Conservation (phyloP, 148 eudicot genomes). For the Rhododendron ferrugineum region DNA sequence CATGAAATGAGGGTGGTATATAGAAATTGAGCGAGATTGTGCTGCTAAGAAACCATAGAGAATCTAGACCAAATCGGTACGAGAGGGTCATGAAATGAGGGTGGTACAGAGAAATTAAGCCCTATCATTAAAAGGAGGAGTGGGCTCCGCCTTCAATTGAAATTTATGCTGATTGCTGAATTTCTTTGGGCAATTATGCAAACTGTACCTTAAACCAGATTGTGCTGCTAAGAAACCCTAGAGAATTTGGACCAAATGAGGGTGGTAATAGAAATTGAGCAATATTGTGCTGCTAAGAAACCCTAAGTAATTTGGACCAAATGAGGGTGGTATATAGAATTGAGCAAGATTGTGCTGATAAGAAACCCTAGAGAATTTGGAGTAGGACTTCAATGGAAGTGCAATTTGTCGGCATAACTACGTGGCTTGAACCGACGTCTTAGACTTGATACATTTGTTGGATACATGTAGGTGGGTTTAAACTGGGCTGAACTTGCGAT, state of each 20-base stretch:
- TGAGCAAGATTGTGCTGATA: not conserved
- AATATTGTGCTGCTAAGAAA: not conserved
- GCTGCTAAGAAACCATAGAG: not conserved
- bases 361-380: not conserved
- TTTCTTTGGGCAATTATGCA: not conserved
- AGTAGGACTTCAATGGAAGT: not conserved
- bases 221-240: not conserved
- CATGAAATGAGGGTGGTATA: conserved; percentile 19
- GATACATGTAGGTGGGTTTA: not conserved
- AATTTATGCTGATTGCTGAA: too few relatives aligned
- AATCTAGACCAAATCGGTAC: not conserved
- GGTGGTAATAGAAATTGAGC: conserved; percentile 21
- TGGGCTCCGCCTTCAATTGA: not conserved
- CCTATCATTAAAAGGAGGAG: not conserved
- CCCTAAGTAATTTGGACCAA: not conserved
- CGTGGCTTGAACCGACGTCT: not conserved
- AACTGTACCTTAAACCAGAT: not conserved
- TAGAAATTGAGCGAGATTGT: conserved; percentile 14
- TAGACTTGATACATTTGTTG: conserved; percentile 2
- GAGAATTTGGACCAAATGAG: conserved; percentile 7
- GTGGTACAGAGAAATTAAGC: conserved; percentile 19
- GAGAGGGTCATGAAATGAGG: conserved; percentile 17
- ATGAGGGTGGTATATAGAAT: conserved; percentile 21
- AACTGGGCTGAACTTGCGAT: conserved; percentile 1
- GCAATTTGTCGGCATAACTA: not conserved